These are phyloP conservation scores for Trypanosoma mega DNA, from an alignment of 208 protist species.

Conservation along the genomic window DNA sequence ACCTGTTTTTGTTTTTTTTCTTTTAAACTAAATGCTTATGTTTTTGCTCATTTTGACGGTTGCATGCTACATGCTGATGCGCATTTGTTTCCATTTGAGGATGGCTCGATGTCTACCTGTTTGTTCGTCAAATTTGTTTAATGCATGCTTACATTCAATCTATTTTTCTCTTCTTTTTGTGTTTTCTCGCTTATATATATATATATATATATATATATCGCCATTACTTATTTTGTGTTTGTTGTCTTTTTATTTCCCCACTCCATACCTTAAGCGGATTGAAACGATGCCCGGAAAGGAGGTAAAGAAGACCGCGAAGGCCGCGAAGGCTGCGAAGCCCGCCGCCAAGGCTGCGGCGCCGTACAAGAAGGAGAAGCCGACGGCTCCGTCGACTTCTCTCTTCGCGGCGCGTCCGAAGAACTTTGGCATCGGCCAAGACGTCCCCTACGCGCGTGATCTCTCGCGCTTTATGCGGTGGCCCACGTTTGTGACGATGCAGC, in stretches of 20 bases:
- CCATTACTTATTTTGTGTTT: conserved; percentile 5
- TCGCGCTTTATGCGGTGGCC: conserved; percentile 98
- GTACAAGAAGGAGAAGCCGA: conserved; percentile 67
- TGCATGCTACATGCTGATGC: too few species aligned
- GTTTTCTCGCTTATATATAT: too few species aligned
- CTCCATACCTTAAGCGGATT: conserved; percentile 9
- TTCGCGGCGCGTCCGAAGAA: conserved; percentile 87
- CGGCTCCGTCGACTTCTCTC: conserved; percentile 46
- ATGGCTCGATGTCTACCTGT: too few species aligned
- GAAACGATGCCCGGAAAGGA: conserved; percentile 82
- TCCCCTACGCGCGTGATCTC: conserved; percentile 95
- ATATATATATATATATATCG: background rate
- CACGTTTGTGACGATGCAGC: conserved; percentile 98
- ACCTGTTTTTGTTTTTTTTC: too few species aligned
- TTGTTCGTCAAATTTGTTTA: too few species aligned
- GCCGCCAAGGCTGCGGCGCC: conserved; percentile 69
- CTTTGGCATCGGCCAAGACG: conserved; percentile 93
- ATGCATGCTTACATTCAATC: too few species aligned
- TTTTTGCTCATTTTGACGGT: too few species aligned
- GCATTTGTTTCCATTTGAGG: too few species aligned
- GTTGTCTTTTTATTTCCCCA: conserved; percentile 11
- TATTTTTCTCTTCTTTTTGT: too few species aligned
- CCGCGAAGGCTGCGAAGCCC: conserved; percentile 32
- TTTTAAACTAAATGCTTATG: background rate
- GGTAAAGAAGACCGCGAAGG: conserved; percentile 70